Base-by-base conservation (phyloP, 495 filamentous ascomycete species). In the Penicillium fimorum region DNA sequence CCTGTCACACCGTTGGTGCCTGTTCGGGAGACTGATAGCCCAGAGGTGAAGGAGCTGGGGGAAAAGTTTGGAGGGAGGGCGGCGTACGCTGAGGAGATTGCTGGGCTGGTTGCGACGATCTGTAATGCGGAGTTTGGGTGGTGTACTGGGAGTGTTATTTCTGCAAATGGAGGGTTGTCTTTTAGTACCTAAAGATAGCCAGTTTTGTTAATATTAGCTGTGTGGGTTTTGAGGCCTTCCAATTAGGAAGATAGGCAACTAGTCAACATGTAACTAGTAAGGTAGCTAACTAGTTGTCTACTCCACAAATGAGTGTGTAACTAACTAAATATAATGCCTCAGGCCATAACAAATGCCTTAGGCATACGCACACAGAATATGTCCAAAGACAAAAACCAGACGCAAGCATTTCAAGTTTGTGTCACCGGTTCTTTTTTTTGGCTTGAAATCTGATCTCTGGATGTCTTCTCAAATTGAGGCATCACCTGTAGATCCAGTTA, bases 131-230 rank as follows among this genome's bases (percentile, higher is more conserved):
- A 94, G 55, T 76, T 76, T 17, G 80, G 70, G 15, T 92, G 86
- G 87, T 84, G 79, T 65, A 94, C 88, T 8, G 90, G 90, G 0
- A 84, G 83, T 61, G 84, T 91, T 5, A 77, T 91, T 6, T 87
- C 82, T 65, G 86, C 86, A 11, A 91, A 91, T 70, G 88, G 88
- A 0, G 88, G 53, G 15, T 30, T 48, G 22, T 41, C 33, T 1
- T 43, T 43, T 27, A 43, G 35, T 32, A 53, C 27, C 5, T 53
- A 33, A 43, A 3, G 0, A 4, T 24, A 24, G 41, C 4, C 3
- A 22, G 20, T 5, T 11, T 43, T 43, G 17, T 6, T 2, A 11
- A 33, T 12, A 27, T 27, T 27, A 4, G 3, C 6, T 7, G 22
- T 22, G 22, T 22, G 25, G 25, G 0, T 7, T 27, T 7, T 27